These are phyloP conservation scores for Arthromyces matolae DNA, from an alignment of 768 basidiomycete genomes.

Conservation along the genomic window DNA sequence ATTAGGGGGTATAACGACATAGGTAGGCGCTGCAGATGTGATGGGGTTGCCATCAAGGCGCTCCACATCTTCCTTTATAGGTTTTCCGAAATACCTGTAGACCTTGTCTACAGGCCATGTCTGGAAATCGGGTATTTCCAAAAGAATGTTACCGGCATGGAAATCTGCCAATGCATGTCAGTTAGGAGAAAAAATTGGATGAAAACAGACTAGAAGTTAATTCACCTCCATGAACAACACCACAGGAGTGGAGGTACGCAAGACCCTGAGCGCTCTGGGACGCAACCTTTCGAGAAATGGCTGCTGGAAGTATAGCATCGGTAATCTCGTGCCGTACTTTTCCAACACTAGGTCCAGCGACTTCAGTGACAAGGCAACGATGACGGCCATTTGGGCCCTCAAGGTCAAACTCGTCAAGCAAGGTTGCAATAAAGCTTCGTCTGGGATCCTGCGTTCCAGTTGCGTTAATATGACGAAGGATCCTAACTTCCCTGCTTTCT, in stretches of 20 bases:
- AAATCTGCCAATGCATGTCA: constrained; percentile 1
- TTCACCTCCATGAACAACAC: constrained; percentile 65
- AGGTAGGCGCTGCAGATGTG: constrained; percentile 1
- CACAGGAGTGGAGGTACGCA: constrained; percentile 54
- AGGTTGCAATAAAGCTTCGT: constrained; percentile 48
- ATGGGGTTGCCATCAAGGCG: constrained; percentile 1
- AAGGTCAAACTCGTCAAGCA: constrained; percentile 76
- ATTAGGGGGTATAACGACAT: constrained; percentile 1
- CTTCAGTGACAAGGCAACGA: constrained; percentile 82
- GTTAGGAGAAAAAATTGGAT: neutral
- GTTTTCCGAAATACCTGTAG: constrained; percentile 4
- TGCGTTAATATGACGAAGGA: neutral
- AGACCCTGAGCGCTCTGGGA: constrained; percentile 51
- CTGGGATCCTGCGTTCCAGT: constrained; percentile 19
- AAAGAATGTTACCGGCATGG: neutral
- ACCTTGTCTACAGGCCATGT: constrained; percentile 7
- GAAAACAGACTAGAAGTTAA: constrained; percentile 35
- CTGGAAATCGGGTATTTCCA: neutral
- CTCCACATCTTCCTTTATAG: neutral
- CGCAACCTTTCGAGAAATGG: constrained; percentile 50
- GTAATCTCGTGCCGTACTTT: constrained; percentile 46
- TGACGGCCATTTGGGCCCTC: constrained; percentile 75
- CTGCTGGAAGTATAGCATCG: constrained; percentile 38
- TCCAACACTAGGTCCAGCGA: constrained; percentile 73
- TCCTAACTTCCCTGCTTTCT: constrained; percentile 1